Conservation (phyloP, 2,329 filamentous ascomycete species). For the Alternaria gansuensis region DNA sequence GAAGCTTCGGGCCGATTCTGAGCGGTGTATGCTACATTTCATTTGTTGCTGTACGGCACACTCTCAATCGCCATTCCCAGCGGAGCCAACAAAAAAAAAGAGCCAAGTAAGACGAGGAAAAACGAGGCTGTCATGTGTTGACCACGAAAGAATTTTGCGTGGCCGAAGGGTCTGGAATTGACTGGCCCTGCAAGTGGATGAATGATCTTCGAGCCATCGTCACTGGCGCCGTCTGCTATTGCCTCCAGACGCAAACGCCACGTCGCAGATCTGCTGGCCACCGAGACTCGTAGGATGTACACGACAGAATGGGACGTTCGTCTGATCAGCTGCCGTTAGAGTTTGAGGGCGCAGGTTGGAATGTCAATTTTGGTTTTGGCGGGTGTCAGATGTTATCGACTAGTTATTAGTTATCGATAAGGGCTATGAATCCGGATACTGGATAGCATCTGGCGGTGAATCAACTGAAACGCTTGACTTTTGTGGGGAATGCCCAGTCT, state of each 20-base stretch:
- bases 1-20: conserved; percentile 20
- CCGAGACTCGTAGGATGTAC: conserved; percentile 5
- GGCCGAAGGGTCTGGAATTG: conserved; percentile 34
- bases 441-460: conserved; percentile 28
- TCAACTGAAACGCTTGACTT: conserved; percentile 27
- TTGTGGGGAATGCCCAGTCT: conserved; percentile 26
- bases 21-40: conserved; percentile 33
- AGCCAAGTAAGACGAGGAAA: conserved; percentile 30
- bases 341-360: conserved; percentile 18
- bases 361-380: conserved; percentile 16
- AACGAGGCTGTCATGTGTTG: conserved; percentile 34
- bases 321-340: conserved; percentile 19
- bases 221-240: conserved; percentile 18
- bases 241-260: conserved; percentile 19
- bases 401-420: conserved; percentile 28
- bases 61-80: conserved; percentile 6
- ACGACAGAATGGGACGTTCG: conserved; percentile 16
- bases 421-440: conserved; percentile 5
- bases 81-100: conserved; percentile 10
- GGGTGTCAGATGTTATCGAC: conserved; percentile 8
- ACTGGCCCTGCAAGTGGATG: conserved; percentile 22
- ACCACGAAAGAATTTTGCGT: conserved; percentile 20
- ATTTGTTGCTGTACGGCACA: conserved; percentile 7
- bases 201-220: conserved; percentile 14
- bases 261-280: conserved; percentile 28